phyloP scores from a whole-genome alignment of 371 early-diverging fungal species.

The Actinomortierella ambigua region DNA sequence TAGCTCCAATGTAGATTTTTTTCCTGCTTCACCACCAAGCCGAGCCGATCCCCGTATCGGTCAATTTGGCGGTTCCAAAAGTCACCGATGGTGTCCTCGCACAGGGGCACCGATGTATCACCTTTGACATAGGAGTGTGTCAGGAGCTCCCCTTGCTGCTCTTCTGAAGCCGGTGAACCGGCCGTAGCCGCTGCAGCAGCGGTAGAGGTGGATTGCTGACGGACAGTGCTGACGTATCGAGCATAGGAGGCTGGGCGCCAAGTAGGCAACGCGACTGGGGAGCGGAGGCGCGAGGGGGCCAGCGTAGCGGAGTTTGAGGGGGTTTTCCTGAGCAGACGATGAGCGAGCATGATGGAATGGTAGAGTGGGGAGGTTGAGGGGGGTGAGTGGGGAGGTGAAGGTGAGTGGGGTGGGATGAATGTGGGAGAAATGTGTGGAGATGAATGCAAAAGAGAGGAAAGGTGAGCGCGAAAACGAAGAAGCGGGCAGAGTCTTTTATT shows the following conservation, averaged over 20 bases:
- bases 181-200: too few relatives aligned
- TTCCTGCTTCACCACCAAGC: conserved; percentile 47
- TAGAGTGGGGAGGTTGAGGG: conserved; percentile 1
- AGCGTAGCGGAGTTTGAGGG: neutral
- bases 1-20: conserved; percentile 38
- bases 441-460: neutral
- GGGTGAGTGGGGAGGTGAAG: neutral
- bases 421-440: conserved; percentile 1
- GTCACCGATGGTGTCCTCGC: conserved; percentile 42
- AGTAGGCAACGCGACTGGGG: too few relatives aligned
- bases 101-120: conserved; percentile 24
- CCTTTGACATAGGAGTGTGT: conserved; percentile 39
- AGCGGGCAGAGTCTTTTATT: too few relatives aligned
- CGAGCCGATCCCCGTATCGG: conserved; percentile 28
- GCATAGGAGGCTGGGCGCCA: too few relatives aligned
- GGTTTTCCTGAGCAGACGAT: neutral
- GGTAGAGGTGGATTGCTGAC: too few relatives aligned
- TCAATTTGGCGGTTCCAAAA: conserved; percentile 34
- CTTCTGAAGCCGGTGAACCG: too few relatives aligned
- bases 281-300: neutral
- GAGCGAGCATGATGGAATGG: neutral
- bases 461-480: conserved; percentile 1
- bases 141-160: neutral
- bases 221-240: too few relatives aligned
- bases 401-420: neutral